Base-by-base conservation (phyloP, 192 early-diverging fungal genomes). In the Mortierella hygrophila region DNA sequence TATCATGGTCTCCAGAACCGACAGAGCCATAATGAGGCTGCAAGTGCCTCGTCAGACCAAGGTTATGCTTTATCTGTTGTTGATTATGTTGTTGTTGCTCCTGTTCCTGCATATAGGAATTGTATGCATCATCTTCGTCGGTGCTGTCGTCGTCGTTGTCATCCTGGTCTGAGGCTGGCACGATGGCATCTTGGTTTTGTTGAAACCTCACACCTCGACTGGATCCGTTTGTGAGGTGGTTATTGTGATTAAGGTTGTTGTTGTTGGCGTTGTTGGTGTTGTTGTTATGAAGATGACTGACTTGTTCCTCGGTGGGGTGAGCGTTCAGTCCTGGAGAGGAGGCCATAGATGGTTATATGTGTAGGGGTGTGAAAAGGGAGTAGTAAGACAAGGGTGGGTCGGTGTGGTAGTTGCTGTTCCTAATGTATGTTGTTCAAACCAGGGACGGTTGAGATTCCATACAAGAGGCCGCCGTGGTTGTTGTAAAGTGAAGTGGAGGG, bases 101-200 rank as follows among this genome's bases (percentile, higher is more conserved):
- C 70, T 86, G 84, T 55, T 86, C 71, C 47, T 83, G 82, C 21
- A 83, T 83, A 77, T 83, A 83, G 10, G 76, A 78, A 72, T 68
- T 78, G 41, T 83, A 83, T 52, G 78, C 82, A 18, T 78, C 77
- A n/a, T 83, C 82, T 40, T 83, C 82, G 11, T 78, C 82, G 20
- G 82, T 83, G 52, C 76, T 83, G n/a, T 83, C 82, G 35, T 77
- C 81, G 9, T 76, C 75, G 29, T 57, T 47, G 6, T 29, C 32
- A 29, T 75, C 74, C 21, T 46, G 71, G 32, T 83, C 82, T n/a
- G 82, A 83, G 37, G 82, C 82, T 38, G 82, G 82, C n/a, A 83
- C 82, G 23, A 83, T 83, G 16, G 82, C 82, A 49, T 83, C 82
- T 38, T 46, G 20, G 41, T 78, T 77, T 52, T 83, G 76, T 52